A percentile compares a stretch with the other conserved stretches of the same genome.
These are phyloP conservation scores for Potentilla sterilis DNA, from an alignment of 306 rosid species.

Conservation along the genomic window DNA sequence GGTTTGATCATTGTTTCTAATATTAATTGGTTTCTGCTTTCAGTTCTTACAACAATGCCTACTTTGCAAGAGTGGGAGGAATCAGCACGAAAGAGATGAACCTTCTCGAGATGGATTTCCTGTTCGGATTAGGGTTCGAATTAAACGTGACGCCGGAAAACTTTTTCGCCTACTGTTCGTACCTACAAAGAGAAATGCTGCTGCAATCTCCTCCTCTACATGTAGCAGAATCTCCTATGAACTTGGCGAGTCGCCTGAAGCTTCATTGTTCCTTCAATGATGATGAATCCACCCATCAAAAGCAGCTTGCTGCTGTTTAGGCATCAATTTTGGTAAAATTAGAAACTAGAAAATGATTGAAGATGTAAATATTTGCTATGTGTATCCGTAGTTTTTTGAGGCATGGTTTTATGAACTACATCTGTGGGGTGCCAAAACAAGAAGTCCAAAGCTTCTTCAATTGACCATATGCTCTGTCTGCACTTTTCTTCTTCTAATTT, in stretches of 20 bases:
- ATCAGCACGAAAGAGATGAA: constrained; percentile 83
- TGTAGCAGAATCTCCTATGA: constrained; percentile 43
- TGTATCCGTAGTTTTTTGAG: background rate
- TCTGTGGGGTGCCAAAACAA: background rate
- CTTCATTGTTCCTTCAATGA: constrained; percentile 54
- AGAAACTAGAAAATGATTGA: background rate
- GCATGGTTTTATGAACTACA: background rate
- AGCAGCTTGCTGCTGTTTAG: constrained; percentile 66
- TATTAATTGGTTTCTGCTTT: background rate
- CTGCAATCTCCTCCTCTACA: constrained; percentile 46
- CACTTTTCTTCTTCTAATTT: background rate
- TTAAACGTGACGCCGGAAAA: constrained; percentile 66
- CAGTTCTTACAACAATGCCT: constrained; percentile 91
- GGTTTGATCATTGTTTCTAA: background rate
- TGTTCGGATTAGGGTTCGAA: constrained; percentile 77
- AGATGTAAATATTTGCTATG: background rate
- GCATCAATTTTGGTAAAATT: background rate
- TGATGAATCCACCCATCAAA: constrained; percentile 66
- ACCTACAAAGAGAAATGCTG: constrained; percentile 68
- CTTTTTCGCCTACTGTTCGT: constrained; percentile 60
- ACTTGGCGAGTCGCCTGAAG: constrained; percentile 42
- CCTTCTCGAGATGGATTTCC: constrained; percentile 73
- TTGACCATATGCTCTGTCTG: background rate
- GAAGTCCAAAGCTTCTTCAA: background rate
- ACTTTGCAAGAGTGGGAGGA: constrained; percentile 94